Percentiles rank a stretch among this genome's conserved stretches.
Conservation (phyloP, 306 rosid species). For the Corylus avellana region DNA sequence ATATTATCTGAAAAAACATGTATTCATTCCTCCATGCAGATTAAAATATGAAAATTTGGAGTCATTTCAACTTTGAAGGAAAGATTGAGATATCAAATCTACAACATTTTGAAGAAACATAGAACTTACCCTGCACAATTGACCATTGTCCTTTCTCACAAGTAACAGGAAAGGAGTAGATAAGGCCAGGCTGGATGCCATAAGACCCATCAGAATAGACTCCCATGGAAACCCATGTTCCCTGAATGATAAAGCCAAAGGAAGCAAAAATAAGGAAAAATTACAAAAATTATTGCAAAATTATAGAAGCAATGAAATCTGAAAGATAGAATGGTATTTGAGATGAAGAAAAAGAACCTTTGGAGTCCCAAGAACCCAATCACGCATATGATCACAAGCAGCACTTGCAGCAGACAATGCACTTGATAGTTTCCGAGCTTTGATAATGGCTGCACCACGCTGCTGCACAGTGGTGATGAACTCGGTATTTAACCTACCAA, state of each 20-base stretch:
- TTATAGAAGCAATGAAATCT: not conserved
- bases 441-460: slow-evolving; percentile 63
- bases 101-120: not conserved
- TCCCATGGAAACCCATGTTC: slow-evolving; percentile 91
- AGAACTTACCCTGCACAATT: slow-evolving; percentile 65
- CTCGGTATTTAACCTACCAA: slow-evolving; percentile 61
- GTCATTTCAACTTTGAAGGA: not conserved
- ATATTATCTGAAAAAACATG: not conserved
- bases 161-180: slow-evolving; percentile 90
- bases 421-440: slow-evolving; percentile 62
- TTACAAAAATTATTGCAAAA: not conserved
- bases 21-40: not conserved
- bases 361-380: slow-evolving; percentile 72
- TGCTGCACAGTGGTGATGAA: slow-evolving; percentile 73
- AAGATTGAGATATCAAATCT: not conserved
- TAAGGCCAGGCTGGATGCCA: slow-evolving; percentile 66
- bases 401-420: slow-evolving; percentile 76
- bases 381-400: slow-evolving; percentile 74
- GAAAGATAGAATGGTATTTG: slow-evolving; percentile 13
- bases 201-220: slow-evolving; percentile 92
- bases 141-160: slow-evolving; percentile 92
- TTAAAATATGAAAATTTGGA: not conserved
- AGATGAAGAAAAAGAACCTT: slow-evolving; percentile 48
- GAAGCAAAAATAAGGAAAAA: slow-evolving; percentile 6
- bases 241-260: slow-evolving; percentile 41